Percentiles rank a stretch among this genome's conserved stretches.
Conservation (phyloP, 352 stramenopile genomes). For the Pythium brachiatum region DNA sequence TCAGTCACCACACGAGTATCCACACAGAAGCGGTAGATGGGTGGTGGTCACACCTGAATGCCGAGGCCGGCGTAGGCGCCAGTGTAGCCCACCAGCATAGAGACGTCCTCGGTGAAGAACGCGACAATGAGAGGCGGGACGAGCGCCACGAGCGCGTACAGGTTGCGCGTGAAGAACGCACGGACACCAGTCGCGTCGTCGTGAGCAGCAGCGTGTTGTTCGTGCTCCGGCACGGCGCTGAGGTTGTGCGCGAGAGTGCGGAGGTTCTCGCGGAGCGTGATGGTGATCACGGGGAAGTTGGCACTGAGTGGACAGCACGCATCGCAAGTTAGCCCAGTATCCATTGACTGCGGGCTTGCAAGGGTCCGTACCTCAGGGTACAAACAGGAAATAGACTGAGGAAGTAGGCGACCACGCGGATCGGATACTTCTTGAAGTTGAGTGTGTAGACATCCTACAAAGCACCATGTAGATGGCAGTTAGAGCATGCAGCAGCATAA, state of each 20-base stretch:
- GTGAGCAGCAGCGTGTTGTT: constrained; percentile 13
- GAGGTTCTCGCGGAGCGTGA: constrained; percentile 85
- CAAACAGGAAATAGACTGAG: constrained; percentile 86
- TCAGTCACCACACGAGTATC: background rate
- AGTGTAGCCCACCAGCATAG: constrained; percentile 86
- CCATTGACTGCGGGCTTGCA: background rate
- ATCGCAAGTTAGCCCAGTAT: constrained; percentile 13
- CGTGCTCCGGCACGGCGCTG: constrained; percentile 19
- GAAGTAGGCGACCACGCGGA: constrained; percentile 83
- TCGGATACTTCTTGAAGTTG: constrained; percentile 83
- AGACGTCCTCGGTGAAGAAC: constrained; percentile 88
- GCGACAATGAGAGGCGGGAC: constrained; percentile 76
- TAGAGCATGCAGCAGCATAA: background rate
- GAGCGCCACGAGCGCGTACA: constrained; percentile 70
- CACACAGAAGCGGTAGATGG: background rate
- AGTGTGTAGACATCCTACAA: constrained; percentile 86
- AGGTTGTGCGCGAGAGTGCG: constrained; percentile 61
- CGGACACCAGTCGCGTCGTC: constrained; percentile 23
- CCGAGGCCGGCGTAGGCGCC: constrained; percentile 81
- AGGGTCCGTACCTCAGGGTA: constrained; percentile 57
- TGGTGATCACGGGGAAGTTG: constrained; percentile 84
- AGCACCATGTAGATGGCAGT: background rate
- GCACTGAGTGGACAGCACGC: constrained; percentile 34
- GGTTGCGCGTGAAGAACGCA: constrained; percentile 53
- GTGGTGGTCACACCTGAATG: constrained; percentile 61